These are phyloP conservation scores for Blastocrithidia nonstop DNA, from an alignment of 208 protist genomes.

Conservation along the genomic window DNA sequence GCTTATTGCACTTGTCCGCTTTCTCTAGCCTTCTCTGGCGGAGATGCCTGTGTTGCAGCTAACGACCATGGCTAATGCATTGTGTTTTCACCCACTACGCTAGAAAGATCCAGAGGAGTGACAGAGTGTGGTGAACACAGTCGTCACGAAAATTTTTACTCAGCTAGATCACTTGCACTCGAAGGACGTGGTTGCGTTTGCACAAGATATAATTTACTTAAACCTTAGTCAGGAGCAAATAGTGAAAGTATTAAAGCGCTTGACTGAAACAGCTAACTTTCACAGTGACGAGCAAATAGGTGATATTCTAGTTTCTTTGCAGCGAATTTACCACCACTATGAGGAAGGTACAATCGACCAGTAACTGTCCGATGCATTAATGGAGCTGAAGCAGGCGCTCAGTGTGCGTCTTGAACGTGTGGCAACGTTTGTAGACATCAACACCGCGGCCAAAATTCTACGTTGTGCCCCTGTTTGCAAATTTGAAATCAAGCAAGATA, in stretches of 20 bases:
- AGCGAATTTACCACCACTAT: conserved; percentile 7
- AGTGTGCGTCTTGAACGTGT: conserved; percentile 41
- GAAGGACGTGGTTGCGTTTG: conserved; percentile 44
- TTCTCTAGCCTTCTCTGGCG: conserved; percentile 28
- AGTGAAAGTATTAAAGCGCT: conserved; percentile 23
- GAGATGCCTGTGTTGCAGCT: conserved; percentile 56
- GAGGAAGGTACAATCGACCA: conserved; percentile 6
- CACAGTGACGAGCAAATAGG: conserved; percentile 53
- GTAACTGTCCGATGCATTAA: conserved; percentile 14
- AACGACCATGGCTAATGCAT: conserved; percentile 44
- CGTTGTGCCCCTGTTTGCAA: conserved; percentile 5
- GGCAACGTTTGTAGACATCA: conserved; percentile 11
- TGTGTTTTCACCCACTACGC: conserved; percentile 16
- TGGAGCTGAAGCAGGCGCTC: conserved; percentile 18
- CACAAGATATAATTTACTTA: conserved; percentile 17
- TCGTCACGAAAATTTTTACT: conserved; percentile 16
- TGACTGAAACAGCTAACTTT: conserved; percentile 34
- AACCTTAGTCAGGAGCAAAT: conserved; percentile 20
- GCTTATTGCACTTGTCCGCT: conserved; percentile 24
- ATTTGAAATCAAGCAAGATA: conserved; percentile 15
- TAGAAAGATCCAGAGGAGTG: conserved; percentile 17
- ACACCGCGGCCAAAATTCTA: conserved; percentile 18
- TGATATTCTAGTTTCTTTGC: conserved; percentile 19
- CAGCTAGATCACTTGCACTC: conserved; percentile 50
- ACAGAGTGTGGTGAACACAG: conserved; percentile 13